These are phyloP conservation scores for Calonectria hongkongensis DNA, from an alignment of 2,329 filamentous ascomycete genomes.

Conservation along the genomic window DNA sequence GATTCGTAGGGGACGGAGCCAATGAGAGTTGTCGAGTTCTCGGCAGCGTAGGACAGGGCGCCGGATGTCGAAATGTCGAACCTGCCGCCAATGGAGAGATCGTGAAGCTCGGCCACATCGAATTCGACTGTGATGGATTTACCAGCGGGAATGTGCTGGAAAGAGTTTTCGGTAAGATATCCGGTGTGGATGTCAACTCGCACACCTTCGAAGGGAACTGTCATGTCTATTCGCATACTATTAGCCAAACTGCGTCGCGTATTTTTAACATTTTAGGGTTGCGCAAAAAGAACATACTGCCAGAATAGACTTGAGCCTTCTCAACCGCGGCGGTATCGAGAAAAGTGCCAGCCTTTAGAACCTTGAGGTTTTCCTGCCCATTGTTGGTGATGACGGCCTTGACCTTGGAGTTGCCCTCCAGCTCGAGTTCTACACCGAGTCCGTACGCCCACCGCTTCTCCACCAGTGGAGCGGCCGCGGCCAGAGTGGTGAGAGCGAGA, in stretches of 20 bases:
- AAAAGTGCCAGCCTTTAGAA: slow-evolving; percentile 73
- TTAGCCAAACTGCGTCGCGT: slow-evolving; percentile 21
- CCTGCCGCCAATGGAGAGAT: slow-evolving; percentile 69
- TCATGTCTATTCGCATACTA: slow-evolving; percentile 54
- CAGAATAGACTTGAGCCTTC: slow-evolving; percentile 71
- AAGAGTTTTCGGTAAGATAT: slow-evolving; percentile 68
- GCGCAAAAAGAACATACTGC: slow-evolving; percentile 56
- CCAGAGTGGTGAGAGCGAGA: slow-evolving; percentile 53
- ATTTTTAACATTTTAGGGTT: neutral
- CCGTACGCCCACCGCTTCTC: slow-evolving; percentile 63
- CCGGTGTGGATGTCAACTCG: slow-evolving; percentile 68
- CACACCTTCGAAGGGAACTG: slow-evolving; percentile 72
- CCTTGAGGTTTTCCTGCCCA: slow-evolving; percentile 68
- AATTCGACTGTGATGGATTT: slow-evolving; percentile 72
- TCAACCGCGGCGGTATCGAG: slow-evolving; percentile 71
- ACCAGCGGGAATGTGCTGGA: slow-evolving; percentile 68
- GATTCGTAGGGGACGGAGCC: slow-evolving; percentile 74
- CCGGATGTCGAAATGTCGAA: slow-evolving; percentile 75
- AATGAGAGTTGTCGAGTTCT: slow-evolving; percentile 70
- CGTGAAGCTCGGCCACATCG: slow-evolving; percentile 74
- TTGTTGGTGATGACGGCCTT: slow-evolving; percentile 73
- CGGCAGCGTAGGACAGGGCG: slow-evolving; percentile 72
- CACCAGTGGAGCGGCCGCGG: slow-evolving; percentile 50
- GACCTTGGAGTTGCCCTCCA: slow-evolving; percentile 71
- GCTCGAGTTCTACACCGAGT: slow-evolving; percentile 67